Conservation (phyloP, 495 filamentous ascomycete genomes). For the Aspergillus bertholletiae region DNA sequence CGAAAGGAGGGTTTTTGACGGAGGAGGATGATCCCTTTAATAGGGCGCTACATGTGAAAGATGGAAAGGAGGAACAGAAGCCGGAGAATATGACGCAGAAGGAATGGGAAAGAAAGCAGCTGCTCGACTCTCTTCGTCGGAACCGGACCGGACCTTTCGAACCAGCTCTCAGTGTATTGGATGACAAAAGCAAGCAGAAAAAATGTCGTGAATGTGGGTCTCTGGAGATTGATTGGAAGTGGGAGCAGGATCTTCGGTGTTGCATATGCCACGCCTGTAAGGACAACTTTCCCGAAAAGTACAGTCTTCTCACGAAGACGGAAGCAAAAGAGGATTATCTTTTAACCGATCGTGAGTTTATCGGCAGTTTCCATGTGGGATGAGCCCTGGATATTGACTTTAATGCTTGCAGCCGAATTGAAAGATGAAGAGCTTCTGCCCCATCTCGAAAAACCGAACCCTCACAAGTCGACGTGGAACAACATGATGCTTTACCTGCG, state of each 20-base stretch:
- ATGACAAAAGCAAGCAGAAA: slow-evolving; percentile 59
- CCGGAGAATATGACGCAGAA: slow-evolving; percentile 85
- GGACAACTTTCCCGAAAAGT: slow-evolving; percentile 85
- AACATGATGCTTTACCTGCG: slow-evolving; percentile 97
- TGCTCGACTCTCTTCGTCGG: slow-evolving; percentile 62
- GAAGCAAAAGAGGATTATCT: slow-evolving; percentile 95
- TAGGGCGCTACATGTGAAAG: slow-evolving; percentile 60
- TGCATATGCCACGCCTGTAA: slow-evolving; percentile 75
- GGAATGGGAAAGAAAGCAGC: slow-evolving; percentile 85
- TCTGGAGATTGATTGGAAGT: slow-evolving; percentile 90
- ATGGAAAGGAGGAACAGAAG: slow-evolving; percentile 57
- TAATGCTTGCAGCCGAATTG: slow-evolving; percentile 64
- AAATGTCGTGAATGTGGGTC: slow-evolving; percentile 78
- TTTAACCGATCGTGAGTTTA: slow-evolving; percentile 76
- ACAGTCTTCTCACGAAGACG: slow-evolving; percentile 92
- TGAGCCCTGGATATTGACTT: background rate
- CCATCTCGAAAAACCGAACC: slow-evolving; percentile 84
- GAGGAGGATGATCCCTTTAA: slow-evolving; percentile 88
- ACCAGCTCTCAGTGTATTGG: slow-evolving; percentile 71
- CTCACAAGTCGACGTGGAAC: slow-evolving; percentile 93
- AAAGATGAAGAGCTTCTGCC: slow-evolving; percentile 82
- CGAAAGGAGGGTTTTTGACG: slow-evolving; percentile 89
- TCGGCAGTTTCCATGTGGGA: background rate
- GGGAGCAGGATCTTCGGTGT: slow-evolving; percentile 76
- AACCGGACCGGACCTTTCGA: slow-evolving; percentile 81